Evolutionary conservation across 805 yeast species (phyloP).

Genomic region (Metschnikowia bowlesiae): DNA sequence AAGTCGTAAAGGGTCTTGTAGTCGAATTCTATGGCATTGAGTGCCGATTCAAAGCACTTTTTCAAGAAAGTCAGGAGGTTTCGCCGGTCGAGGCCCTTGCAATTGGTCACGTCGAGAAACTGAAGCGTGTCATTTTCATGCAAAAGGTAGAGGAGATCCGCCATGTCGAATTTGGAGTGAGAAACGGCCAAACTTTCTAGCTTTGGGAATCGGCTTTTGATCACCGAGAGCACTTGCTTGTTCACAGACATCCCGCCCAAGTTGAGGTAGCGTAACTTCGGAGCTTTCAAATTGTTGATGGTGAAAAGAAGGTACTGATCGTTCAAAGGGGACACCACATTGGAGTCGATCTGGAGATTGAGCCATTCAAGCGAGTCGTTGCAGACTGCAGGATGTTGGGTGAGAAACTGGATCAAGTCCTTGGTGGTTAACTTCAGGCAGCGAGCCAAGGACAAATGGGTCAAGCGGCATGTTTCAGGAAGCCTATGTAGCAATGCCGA

Average conservation of each 20-base stretch:
- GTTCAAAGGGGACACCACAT: slow-evolving; percentile 55
- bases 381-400: slow-evolving; percentile 62
- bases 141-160: slow-evolving; percentile 35
- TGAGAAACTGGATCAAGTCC: slow-evolving; percentile 64
- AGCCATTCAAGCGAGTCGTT: slow-evolving; percentile 57
- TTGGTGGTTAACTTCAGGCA: slow-evolving; percentile 64
- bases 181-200: slow-evolving; percentile 43
- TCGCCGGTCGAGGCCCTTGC: slow-evolving; percentile 57
- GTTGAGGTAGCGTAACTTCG: slow-evolving; percentile 48
- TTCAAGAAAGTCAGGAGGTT: slow-evolving; percentile 33
- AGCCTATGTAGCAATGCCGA: slow-evolving; percentile 49
- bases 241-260: slow-evolving; percentile 63
- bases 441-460: slow-evolving; percentile 62
- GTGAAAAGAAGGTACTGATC: slow-evolving; percentile 46
- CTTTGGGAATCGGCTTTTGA: slow-evolving; percentile 35
- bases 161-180: slow-evolving; percentile 33
- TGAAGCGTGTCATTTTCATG: slow-evolving; percentile 34
- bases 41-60: slow-evolving; percentile 22
- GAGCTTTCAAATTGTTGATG: slow-evolving; percentile 41
- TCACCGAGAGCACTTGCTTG: slow-evolving; percentile 31
- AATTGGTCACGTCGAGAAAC: slow-evolving; percentile 64
- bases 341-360: slow-evolving; percentile 58
- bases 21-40: slow-evolving; percentile 64
- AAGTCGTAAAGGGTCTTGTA: slow-evolving; percentile 51
- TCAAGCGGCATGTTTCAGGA: slow-evolving; percentile 54